Evolutionary conservation across 495 filamentous ascomycete genomes (phyloP).

Genomic region (Lophiotrema nucula): DNA sequence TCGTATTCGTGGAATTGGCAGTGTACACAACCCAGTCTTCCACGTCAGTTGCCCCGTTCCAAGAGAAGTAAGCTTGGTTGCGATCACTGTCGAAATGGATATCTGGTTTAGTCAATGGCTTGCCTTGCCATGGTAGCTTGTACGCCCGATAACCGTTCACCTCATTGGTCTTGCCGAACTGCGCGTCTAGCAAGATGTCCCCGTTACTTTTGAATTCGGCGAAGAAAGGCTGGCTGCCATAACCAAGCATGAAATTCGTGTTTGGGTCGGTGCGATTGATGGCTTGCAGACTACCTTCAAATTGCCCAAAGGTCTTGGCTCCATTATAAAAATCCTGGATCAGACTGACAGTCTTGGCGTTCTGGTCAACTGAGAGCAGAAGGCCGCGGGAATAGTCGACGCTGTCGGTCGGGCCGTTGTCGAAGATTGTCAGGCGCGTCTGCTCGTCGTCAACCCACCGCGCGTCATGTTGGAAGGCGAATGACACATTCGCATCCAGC

Average conservation of each 20-base stretch:
- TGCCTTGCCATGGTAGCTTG: slow-evolving; percentile 5
- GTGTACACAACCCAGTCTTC: slow-evolving; percentile 10
- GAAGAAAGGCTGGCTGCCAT: slow-evolving; percentile 9
- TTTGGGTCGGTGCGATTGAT: slow-evolving; percentile 9
- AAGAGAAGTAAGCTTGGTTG: slow-evolving; percentile 9
- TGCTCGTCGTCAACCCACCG: slow-evolving; percentile 9
- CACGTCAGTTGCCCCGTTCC: slow-evolving; percentile 16
- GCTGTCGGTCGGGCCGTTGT: slow-evolving; percentile 18
- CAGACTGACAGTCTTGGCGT: slow-evolving; percentile 2
- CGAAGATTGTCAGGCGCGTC: slow-evolving; percentile 17
- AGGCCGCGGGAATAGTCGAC: slow-evolving; percentile 16
- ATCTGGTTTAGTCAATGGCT: slow-evolving; percentile 1
- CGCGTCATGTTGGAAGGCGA: slow-evolving; percentile 21
- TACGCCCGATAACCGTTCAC: slow-evolving; percentile 14
- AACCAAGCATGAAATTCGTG: slow-evolving; percentile 16
- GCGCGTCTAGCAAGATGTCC: slow-evolving; percentile 11
- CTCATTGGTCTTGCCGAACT: slow-evolving; percentile 3
- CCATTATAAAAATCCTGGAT: slow-evolving; percentile 2
- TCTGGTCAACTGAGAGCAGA: slow-evolving; percentile 8
- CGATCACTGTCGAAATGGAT: slow-evolving; percentile 1
- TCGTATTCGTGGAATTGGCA: slow-evolving; percentile 4
- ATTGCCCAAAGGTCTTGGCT: slow-evolving; percentile 5
- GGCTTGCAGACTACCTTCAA: slow-evolving; percentile 10
- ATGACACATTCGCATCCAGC: not conserved
- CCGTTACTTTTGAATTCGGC: slow-evolving; percentile 8